phyloP scores from a whole-genome alignment of 2,329 filamentous ascomycete genomes.

The Alternaria gansuensis region DNA sequence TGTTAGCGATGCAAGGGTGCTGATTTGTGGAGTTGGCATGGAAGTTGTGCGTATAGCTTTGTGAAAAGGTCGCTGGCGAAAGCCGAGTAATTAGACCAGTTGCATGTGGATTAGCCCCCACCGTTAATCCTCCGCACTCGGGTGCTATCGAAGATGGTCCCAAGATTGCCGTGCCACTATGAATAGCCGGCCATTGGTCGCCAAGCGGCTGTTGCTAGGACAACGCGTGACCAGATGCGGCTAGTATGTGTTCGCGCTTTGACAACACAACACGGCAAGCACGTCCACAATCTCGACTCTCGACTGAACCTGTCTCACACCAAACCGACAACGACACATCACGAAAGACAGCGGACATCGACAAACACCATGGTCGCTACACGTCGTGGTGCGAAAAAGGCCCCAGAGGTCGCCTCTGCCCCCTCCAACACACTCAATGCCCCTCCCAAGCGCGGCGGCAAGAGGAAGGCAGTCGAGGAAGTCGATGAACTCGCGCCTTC shows the following conservation, averaged over 20 bases:
- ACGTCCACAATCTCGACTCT: slow-evolving; percentile 25
- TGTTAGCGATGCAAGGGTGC: slow-evolving; percentile 24
- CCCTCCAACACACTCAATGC: slow-evolving; percentile 41
- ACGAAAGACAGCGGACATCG: slow-evolving; percentile 29
- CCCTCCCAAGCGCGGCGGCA: slow-evolving; percentile 45
- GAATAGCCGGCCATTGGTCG: neutral
- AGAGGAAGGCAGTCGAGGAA: slow-evolving; percentile 40
- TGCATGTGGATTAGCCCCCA: neutral
- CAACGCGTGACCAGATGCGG: slow-evolving; percentile 22
- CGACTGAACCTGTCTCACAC: slow-evolving; percentile 25
- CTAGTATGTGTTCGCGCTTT: slow-evolving; percentile 29
- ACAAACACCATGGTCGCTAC: slow-evolving; percentile 45
- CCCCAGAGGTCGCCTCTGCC: slow-evolving; percentile 36
- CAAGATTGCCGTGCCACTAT: slow-evolving; percentile 2
- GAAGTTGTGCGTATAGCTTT: slow-evolving; percentile 39
- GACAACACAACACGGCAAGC: slow-evolving; percentile 37
- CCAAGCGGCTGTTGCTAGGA: slow-evolving; percentile 24
- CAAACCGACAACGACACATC: slow-evolving; percentile 15
- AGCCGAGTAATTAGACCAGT: neutral
- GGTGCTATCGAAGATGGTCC: slow-evolving; percentile 1
- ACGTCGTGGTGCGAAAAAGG: slow-evolving; percentile 41
- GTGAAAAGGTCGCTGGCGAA: neutral
- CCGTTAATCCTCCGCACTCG: neutral
- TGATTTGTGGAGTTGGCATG: slow-evolving; percentile 51
- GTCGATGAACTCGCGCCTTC: slow-evolving; percentile 30